Evolutionary conservation across 2,329 filamentous ascomycete species (phyloP).

Genomic region (Pseudogymnoascus verrucosus): DNA sequence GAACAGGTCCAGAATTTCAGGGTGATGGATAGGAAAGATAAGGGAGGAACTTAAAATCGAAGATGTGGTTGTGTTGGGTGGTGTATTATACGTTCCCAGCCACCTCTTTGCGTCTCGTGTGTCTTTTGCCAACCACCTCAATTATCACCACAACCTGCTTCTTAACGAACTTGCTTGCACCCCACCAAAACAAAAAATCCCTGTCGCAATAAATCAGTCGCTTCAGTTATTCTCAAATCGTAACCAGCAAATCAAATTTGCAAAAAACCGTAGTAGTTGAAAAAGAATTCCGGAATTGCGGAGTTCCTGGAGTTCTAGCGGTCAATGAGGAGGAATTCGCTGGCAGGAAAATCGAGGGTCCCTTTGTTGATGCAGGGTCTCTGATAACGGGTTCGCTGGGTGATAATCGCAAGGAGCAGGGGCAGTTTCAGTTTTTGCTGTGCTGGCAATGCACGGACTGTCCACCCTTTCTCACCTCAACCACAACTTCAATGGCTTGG

Average conservation of each 20-base stretch:
- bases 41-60: background rate
- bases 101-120: background rate
- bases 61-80: background rate
- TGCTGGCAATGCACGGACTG: background rate
- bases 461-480: background rate
- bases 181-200: background rate
- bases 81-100: background rate
- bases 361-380: background rate
- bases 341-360: background rate
- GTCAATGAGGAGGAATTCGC: background rate
- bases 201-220: background rate
- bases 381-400: background rate
- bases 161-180: background rate
- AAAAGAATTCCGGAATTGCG: background rate
- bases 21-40: background rate
- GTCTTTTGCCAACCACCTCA: background rate
- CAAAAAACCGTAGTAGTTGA: too few species aligned
- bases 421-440: background rate
- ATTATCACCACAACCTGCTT: background rate
- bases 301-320: background rate
- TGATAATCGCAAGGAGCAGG: background rate
- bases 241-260: too few species aligned
- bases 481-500: too few species aligned
- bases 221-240: background rate
- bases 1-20: background rate